Evolutionary conservation across 1,284 basidiomycete species (phyloP), one percentile per base, ranked within the genome.

Genomic region (Ustilago xerochloae): DNA sequence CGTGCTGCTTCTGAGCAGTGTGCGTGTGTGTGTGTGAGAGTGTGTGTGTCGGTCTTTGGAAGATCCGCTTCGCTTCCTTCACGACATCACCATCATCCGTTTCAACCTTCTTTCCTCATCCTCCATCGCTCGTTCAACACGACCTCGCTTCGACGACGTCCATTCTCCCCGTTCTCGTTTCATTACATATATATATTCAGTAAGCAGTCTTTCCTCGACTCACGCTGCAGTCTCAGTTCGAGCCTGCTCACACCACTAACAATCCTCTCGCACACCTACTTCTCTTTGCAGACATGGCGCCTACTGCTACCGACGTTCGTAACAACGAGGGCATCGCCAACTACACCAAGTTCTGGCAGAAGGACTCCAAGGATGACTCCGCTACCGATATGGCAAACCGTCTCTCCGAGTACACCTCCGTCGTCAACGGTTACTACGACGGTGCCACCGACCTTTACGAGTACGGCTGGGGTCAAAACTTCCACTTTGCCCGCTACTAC

Each of bases 401-500:
- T 76, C 86, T 95, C 60, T 89, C 89, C 56, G 90, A 90, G 84
- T 99, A 98, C 87, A 91, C 91, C 26, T 93, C 96, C 69, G 93
- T 99, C 70, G 92, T 98, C 71, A 98, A 98, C 82, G 93, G 93
- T 41, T 97, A 97, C 87, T 97, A 97, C 81, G 95, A 98, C 81
- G 94, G 93, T 38, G 96, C 94, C 6, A 99, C 96, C 18, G 90
- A 94, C 84, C 88, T 99, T 59, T 99, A 98, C 88, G 96, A 99
- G 86, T 98, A 94, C 84, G 95, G 93, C 29, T 96, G 93, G 94
- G 89, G 89, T 7, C 88, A 91, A 65, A 95, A 92, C 47, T 99
- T 99, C 90, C 96, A 99, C 87, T 99, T 99, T 86, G 97, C 93
- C 59, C 93, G 97, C 39, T 99, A 97, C 88, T 94, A 93, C 90